Percentiles rank a stretch among this genome's conserved stretches.
Evolutionary conservation across 352 stramenopile genomes (phyloP).

Genomic region (Plasmopara halstedii): DNA sequence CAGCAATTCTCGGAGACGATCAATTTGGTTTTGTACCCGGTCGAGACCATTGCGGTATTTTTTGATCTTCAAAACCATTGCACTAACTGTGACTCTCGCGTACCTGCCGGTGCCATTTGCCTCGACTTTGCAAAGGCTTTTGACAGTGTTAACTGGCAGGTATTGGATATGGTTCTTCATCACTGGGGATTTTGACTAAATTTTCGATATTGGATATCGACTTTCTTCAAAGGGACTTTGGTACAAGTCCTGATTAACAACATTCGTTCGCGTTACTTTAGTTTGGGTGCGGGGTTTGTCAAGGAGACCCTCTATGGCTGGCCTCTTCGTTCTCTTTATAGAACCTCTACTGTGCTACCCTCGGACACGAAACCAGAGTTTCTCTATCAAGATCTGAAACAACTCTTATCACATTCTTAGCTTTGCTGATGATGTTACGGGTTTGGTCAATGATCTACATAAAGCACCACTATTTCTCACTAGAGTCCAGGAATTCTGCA

Average conservation of each 20-base stretch:
- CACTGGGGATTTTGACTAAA: background rate
- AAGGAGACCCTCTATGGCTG: background rate
- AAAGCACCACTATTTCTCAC: background rate
- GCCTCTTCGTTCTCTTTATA: background rate
- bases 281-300: background rate
- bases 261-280: background rate
- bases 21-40: background rate
- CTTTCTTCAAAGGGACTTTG: conserved; percentile 1
- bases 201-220: background rate
- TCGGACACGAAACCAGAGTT: background rate
- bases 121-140: conserved; percentile 5
- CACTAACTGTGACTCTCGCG: background rate
- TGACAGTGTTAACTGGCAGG: conserved; percentile 7
- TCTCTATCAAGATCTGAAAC: background rate
- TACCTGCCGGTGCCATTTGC: background rate
- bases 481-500: background rate
- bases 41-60: background rate
- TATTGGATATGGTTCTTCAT: background rate
- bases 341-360: background rate
- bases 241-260: background rate
- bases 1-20: background rate
- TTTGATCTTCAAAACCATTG: background rate
- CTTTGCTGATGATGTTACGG: background rate
- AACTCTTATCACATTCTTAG: background rate
- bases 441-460: background rate